phyloP scores from a whole-genome alignment of 2,329 filamentous ascomycete genomes.

The Colletotrichum ledebouriae region DNA sequence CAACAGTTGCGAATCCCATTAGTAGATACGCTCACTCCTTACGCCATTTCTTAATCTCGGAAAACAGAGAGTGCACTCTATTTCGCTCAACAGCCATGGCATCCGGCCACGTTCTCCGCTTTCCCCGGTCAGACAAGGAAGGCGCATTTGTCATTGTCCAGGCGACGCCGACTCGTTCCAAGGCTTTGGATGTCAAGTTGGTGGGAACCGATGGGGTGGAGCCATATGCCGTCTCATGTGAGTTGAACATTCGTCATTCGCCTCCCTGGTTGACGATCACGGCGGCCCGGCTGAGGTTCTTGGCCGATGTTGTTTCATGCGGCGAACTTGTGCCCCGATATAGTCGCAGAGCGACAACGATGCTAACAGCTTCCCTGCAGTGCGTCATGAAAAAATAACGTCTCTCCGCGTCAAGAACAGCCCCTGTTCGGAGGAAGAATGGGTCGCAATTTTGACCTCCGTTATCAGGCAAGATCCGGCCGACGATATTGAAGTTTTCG shows the following conservation, averaged over 20 bases:
- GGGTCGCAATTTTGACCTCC: slow-evolving; percentile 71
- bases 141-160: slow-evolving; percentile 72
- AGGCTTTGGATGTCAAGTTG: slow-evolving; percentile 74
- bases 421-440: slow-evolving; percentile 72
- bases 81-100: slow-evolving; percentile 29
- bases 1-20: neutral
- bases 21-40: slow-evolving; percentile 12
- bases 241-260: slow-evolving; percentile 52
- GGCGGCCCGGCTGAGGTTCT: slow-evolving; percentile 36
- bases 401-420: slow-evolving; percentile 67
- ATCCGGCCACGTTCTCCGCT: slow-evolving; percentile 62
- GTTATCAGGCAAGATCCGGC: slow-evolving; percentile 67
- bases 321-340: slow-evolving; percentile 30
- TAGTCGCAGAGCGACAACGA: neutral
- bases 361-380: slow-evolving; percentile 40
- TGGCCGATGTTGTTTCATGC: slow-evolving; percentile 44
- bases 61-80: slow-evolving; percentile 18
- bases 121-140: slow-evolving; percentile 68
- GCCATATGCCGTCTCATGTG: slow-evolving; percentile 70
- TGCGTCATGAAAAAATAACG: slow-evolving; percentile 63
- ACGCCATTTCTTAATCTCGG: slow-evolving; percentile 25
- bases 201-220: slow-evolving; percentile 76
- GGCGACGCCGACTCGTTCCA: slow-evolving; percentile 62
- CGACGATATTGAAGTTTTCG: slow-evolving; percentile 70
- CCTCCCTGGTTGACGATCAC: slow-evolving; percentile 38